Evolutionary conservation across 192 early-diverging fungal species (phyloP).

Genomic region (Coemansia umbellata): DNA sequence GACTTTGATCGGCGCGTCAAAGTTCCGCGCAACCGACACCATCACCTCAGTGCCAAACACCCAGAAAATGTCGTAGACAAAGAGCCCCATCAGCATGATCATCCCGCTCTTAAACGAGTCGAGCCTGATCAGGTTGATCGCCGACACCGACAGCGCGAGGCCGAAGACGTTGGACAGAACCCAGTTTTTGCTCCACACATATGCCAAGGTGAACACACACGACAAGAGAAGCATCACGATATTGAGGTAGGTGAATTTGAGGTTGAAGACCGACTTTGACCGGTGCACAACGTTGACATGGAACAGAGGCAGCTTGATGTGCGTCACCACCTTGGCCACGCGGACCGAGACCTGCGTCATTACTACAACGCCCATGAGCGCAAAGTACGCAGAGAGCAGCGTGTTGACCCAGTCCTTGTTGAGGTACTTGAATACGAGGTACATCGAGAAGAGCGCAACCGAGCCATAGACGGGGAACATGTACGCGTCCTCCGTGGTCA

Average conservation of each 20-base stretch:
- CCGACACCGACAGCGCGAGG: constrained; percentile 79
- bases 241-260: constrained; percentile 67
- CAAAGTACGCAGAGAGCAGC: constrained; percentile 82
- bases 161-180: constrained; percentile 85
- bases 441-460: constrained; percentile 71
- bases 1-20: constrained; percentile 97
- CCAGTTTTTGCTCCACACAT: constrained; percentile 90
- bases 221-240: constrained; percentile 56
- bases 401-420: constrained; percentile 81
- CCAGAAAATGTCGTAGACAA: constrained; percentile 98
- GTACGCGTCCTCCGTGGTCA: constrained; percentile 84
- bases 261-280: constrained; percentile 12
- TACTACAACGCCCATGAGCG: constrained; percentile 75
- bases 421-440: constrained; percentile 82
- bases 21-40: constrained; percentile 94
- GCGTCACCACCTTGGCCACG: constrained; percentile 46
- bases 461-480: constrained; percentile 93
- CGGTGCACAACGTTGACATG: constrained; percentile 58
- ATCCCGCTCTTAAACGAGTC: constrained; percentile 98
- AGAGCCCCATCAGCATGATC: constrained; percentile 84
- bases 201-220: constrained; percentile 62
- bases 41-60: constrained; percentile 99
- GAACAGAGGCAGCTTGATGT: constrained; percentile 65
- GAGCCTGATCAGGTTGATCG: constrained; percentile 80
- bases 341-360: constrained; percentile 63